Conservation (phyloP, 257 asterid species). For the Scutellaria minor region DNA sequence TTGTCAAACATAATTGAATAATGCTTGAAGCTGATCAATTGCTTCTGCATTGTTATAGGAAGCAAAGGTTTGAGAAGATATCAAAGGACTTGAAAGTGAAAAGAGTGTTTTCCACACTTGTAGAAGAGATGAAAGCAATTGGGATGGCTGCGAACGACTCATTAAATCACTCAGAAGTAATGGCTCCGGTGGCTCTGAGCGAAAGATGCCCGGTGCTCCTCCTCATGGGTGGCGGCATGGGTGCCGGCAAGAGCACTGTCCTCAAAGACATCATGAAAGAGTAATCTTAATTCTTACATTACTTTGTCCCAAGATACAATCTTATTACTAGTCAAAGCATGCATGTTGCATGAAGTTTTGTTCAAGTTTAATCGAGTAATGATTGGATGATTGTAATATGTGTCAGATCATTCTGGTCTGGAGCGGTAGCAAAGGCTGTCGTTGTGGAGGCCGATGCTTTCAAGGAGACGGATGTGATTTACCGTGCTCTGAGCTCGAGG, state of each 20-base stretch:
- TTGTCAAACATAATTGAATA: too few relatives aligned
- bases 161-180: constrained; percentile 64
- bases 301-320: background rate
- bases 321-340: background rate
- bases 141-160: constrained; percentile 42
- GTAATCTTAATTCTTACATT: constrained; percentile 38
- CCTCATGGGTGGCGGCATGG: constrained; percentile 99
- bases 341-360: background rate
- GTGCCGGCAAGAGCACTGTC: constrained; percentile 98
- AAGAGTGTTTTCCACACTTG: constrained; percentile 71
- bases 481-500: constrained; percentile 75
- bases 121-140: constrained; percentile 87
- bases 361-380: background rate
- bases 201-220: constrained; percentile 87
- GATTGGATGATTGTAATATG: background rate
- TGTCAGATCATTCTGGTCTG: constrained; percentile 83
- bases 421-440: constrained; percentile 76
- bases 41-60: constrained; percentile 46
- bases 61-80: constrained; percentile 83
- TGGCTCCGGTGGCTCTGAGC: constrained; percentile 78
- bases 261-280: constrained; percentile 90
- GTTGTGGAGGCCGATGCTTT: constrained; percentile 96
- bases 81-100: constrained; percentile 74
- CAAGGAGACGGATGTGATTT: constrained; percentile 91
- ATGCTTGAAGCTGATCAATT: too few relatives aligned